Evolutionary conservation across 306 rosid species (phyloP), one percentile per base, ranked within the genome.

Genomic region (Dryas drummondii): DNA sequence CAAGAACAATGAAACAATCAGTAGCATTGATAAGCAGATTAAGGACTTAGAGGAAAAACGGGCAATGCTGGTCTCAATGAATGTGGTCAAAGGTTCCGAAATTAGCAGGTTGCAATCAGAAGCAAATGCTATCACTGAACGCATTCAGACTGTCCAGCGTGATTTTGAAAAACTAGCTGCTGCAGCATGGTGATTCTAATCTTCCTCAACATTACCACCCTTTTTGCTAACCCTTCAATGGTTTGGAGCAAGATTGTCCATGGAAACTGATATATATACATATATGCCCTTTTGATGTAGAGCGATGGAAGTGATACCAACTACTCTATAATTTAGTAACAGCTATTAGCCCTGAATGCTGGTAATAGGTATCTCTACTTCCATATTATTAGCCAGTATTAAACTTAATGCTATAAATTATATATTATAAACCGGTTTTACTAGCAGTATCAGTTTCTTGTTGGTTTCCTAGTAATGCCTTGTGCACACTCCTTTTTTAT

Each of bases 31-130:
- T 14, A 41, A 49, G 53, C 52, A 56, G 61, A 32, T 72, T 2
- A 66, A 72, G 63, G 71, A 46, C 41, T 40, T 79, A 9, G 40
- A 72, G 67, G 74, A 72, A 65, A 41, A 66, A 48, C 54, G 17
- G 49, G 44, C 46, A 22, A n/a, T 9, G 55, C 49, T 59, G 37
- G 27, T 72, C 62, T 47, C 62, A 10, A 27, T 37, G 32, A 50
- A 16, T 5, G 56, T 16, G 69, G 55, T 12, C 61, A 56, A 65
- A 7, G 52, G 12, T 37, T 48, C 78, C 15, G 42, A 66, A 51
- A 22, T 48, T 42, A 49, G 58, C 57, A 12, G 15, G 55, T 56
- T 48, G 74, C 52, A 57, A 48, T 68, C 78, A 57, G 62, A 72
- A 73, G 62, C 13, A 14, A 41, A 19, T n/a, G 32, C 2, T 16